Conservation (phyloP, 73 alveolate genomes). For the Stentor coeruleus region DNA sequence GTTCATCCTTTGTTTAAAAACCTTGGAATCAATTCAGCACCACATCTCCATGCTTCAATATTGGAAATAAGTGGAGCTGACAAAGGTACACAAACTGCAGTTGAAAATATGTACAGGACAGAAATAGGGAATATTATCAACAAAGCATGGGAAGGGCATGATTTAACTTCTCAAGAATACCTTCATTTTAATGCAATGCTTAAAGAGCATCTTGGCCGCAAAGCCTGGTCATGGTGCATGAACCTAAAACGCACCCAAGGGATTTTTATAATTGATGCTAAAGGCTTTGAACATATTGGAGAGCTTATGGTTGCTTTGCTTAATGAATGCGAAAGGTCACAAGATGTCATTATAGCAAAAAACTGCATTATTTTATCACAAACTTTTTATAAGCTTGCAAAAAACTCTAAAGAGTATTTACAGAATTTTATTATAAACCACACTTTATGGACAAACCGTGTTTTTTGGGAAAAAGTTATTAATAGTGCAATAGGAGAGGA, state of each 20-base stretch:
- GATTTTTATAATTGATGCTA: not conserved
- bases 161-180: not conserved
- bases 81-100: not conserved
- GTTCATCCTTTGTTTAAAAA: constrained; percentile 11
- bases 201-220: constrained; percentile 7
- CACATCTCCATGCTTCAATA: not conserved
- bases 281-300: not conserved
- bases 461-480: constrained; percentile 10
- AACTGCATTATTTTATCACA: not conserved
- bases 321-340: constrained; percentile 5
- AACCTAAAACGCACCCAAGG: not conserved
- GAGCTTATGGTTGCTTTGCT: constrained; percentile 12
- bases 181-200: constrained; percentile 5
- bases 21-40: constrained; percentile 7
- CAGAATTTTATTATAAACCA: not conserved
- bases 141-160: not conserved
- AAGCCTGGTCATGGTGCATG: not conserved
- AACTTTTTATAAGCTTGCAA: not conserved
- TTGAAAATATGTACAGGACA: not conserved
- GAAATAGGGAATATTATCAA: not conserved
- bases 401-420: not conserved
- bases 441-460: not conserved
- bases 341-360: not conserved
- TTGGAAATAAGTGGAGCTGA: not conserved
- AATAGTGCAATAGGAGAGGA: not conserved